phyloP scores from a whole-genome alignment of 495 filamentous ascomycete genomes.

The Podospora australis region DNA sequence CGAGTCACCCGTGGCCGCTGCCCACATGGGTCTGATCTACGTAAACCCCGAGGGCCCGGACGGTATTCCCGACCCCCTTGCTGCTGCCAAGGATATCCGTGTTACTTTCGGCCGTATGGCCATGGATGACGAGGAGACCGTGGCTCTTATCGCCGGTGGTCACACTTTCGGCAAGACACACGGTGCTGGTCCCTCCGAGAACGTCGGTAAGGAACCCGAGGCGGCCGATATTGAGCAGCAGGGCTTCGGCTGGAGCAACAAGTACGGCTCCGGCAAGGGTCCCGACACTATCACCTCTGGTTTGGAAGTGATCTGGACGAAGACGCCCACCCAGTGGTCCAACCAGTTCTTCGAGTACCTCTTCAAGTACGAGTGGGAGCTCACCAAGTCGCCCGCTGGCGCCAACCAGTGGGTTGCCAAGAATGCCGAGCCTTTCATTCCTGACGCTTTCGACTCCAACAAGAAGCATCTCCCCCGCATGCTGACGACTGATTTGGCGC shows the following conservation, averaged over 20 bases:
- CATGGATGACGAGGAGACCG: slow-evolving; percentile 73
- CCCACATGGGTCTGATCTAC: slow-evolving; percentile 70
- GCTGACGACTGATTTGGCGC: slow-evolving; percentile 65
- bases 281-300: slow-evolving; percentile 64
- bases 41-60: slow-evolving; percentile 74
- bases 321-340: slow-evolving; percentile 62
- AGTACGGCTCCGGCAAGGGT: slow-evolving; percentile 52
- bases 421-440: slow-evolving; percentile 55
- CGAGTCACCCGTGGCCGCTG: slow-evolving; percentile 56
- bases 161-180: slow-evolving; percentile 73
- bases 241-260: slow-evolving; percentile 62
- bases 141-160: slow-evolving; percentile 67
- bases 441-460: slow-evolving; percentile 57
- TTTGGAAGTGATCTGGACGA: slow-evolving; percentile 69
- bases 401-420: slow-evolving; percentile 70
- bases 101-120: slow-evolving; percentile 67
- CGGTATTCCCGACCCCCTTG: slow-evolving; percentile 57
- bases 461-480: slow-evolving; percentile 62
- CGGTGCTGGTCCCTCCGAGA: slow-evolving; percentile 52
- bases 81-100: slow-evolving; percentile 63
- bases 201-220: slow-evolving; percentile 59
- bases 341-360: slow-evolving; percentile 63
- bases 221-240: slow-evolving; percentile 55
- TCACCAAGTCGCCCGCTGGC: slow-evolving; percentile 64
- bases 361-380: slow-evolving; percentile 71